These are phyloP conservation scores for Talaromyces liani DNA, from an alignment of 495 filamentous ascomycete species.

Conservation along the genomic window DNA sequence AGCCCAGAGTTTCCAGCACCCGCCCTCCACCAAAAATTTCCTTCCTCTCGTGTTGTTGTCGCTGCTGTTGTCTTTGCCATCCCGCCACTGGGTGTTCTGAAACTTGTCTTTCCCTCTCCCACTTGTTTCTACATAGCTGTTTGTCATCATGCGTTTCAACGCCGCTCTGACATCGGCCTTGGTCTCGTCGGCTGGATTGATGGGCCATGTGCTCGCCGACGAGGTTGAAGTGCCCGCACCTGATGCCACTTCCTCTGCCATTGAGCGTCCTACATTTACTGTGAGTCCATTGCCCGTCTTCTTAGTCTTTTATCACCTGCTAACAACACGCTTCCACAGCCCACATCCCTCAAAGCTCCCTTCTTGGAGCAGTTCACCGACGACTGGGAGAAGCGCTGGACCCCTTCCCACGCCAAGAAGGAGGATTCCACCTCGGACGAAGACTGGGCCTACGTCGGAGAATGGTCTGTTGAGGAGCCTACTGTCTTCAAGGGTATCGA, in stretches of 20 bases:
- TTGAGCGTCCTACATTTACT: constrained; percentile 78
- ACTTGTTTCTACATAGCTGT: constrained; percentile 10
- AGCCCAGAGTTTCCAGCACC: constrained; percentile 10
- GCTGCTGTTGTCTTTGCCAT: neutral
- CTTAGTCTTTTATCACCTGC: constrained; percentile 11
- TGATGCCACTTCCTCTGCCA: constrained; percentile 45
- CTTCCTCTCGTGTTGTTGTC: neutral
- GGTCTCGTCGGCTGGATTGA: constrained; percentile 61
- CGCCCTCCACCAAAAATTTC: constrained; percentile 1
- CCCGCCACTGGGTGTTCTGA: neutral
- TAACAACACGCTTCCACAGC: constrained; percentile 43
- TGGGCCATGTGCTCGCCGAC: constrained; percentile 68
- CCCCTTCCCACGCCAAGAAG: constrained; percentile 93
- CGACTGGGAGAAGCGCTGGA: constrained; percentile 89
- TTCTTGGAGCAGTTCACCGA: constrained; percentile 99
- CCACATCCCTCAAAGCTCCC: constrained; percentile 77
- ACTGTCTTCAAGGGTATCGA: constrained; percentile 87
- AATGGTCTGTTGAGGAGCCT: constrained; percentile 96
- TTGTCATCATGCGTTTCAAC: constrained; percentile 68
- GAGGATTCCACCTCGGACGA: constrained; percentile 78
- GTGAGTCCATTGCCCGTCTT: constrained; percentile 44
- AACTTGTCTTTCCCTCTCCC: constrained; percentile 12
- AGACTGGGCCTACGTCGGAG: constrained; percentile 96
- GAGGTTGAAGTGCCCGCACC: constrained; percentile 48
- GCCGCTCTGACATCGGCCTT: constrained; percentile 56